Conservation (phyloP, 768 basidiomycete genomes). For the Dioszegia hungarica region DNA sequence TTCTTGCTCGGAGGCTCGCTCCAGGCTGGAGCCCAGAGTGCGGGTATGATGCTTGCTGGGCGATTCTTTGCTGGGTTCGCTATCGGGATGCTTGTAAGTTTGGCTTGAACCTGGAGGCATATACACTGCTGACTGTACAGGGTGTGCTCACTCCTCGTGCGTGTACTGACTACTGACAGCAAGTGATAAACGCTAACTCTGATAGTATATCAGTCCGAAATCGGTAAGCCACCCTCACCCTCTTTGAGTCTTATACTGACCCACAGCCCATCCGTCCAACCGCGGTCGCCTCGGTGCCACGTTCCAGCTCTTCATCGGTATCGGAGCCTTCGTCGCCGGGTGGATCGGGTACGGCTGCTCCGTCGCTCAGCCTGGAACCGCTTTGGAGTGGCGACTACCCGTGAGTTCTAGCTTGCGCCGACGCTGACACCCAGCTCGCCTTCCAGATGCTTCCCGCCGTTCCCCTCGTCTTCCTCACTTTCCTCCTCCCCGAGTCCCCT, state of each 20-base stretch:
- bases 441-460: conserved; percentile 52
- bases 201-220: conserved; percentile 60
- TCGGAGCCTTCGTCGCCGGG: conserved; percentile 72
- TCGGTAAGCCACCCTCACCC: conserved; percentile 27
- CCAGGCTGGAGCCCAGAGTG: conserved; percentile 19
- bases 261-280: conserved; percentile 54
- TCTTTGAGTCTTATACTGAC: not conserved
- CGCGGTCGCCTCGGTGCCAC: conserved; percentile 53
- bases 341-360: conserved; percentile 82
- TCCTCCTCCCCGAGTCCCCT: conserved; percentile 57
- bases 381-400: conserved; percentile 55
- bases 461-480: conserved; percentile 56
- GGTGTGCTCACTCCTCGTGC: conserved; percentile 51
- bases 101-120: conserved; percentile 34
- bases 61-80: conserved; percentile 51
- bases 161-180: not conserved
- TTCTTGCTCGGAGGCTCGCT: conserved; percentile 26
- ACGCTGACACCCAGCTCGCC: conserved; percentile 53
- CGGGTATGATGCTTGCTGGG: conserved; percentile 25
- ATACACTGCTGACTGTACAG: conserved; percentile 61
- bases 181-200: conserved; percentile 37
- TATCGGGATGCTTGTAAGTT: conserved; percentile 16
- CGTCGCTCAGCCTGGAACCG: conserved; percentile 45
- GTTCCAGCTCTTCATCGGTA: conserved; percentile 62
- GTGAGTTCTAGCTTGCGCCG: conserved; percentile 1